These are phyloP conservation scores for Aspergillus flavus DNA, from an alignment of 2,329 filamentous ascomycete genomes.

Conservation along the genomic window DNA sequence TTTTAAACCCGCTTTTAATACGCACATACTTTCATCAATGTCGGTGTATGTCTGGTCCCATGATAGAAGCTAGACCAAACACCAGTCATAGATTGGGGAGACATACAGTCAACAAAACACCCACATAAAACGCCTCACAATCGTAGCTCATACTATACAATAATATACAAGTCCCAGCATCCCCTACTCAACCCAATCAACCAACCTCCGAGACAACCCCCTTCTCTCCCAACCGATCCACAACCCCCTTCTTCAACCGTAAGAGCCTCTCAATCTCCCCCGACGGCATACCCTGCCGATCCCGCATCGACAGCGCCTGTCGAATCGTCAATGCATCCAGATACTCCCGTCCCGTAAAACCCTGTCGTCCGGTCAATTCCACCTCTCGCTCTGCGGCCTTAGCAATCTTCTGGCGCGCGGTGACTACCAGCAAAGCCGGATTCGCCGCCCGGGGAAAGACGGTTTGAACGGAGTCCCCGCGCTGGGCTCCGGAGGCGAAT, in stretches of 20 bases:
- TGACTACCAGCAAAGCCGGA: conserved; percentile 57
- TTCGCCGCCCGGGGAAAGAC: conserved; percentile 49
- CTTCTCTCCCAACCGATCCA: conserved; percentile 41
- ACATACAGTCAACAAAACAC: neutral
- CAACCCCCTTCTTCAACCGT: conserved; percentile 47
- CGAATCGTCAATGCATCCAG: conserved; percentile 54
- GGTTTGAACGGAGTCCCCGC: conserved; percentile 33
- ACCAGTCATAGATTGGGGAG: neutral
- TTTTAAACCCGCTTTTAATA: no score
- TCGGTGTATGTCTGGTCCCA: no score
- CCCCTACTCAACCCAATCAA: conserved; percentile 1
- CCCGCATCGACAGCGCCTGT: conserved; percentile 52
- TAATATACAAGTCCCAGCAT: conserved; percentile 5
- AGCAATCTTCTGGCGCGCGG: conserved; percentile 54
- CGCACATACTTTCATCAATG: no score
- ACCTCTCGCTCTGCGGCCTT: conserved; percentile 59
- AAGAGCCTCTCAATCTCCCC: conserved; percentile 49
- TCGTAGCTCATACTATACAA: conserved; percentile 9
- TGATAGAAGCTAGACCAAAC: neutral
- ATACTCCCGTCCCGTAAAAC: conserved; percentile 47
- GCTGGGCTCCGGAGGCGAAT: conserved; percentile 37
- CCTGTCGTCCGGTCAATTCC: conserved; percentile 47
- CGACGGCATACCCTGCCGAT: conserved; percentile 39
- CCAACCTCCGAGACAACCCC: conserved; percentile 33
- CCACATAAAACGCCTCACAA: neutral